phyloP scores from a whole-genome alignment of 2,329 filamentous ascomycete genomes.

The Chaetothyriales sp. region DNA sequence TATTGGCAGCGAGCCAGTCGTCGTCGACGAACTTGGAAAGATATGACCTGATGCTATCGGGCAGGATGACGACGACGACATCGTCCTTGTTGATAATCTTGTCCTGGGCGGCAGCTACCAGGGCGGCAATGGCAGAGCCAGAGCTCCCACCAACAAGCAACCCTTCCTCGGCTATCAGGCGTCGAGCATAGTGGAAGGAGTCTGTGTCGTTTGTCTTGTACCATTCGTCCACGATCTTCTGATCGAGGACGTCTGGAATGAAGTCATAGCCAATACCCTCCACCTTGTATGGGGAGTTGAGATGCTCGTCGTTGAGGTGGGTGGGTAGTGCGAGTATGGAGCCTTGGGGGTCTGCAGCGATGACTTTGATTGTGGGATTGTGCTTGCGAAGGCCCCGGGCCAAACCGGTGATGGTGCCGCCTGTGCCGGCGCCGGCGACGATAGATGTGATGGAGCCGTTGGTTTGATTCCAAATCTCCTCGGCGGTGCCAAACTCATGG shows the following conservation, averaged over 20 bases:
- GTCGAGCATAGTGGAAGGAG: slow-evolving; percentile 78
- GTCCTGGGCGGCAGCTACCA: slow-evolving; percentile 64
- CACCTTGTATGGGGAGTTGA: slow-evolving; percentile 85
- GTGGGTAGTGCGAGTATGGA: slow-evolving; percentile 80
- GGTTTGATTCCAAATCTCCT: slow-evolving; percentile 93
- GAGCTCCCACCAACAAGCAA: slow-evolving; percentile 86
- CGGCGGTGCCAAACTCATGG: slow-evolving; percentile 84
- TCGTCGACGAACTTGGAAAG: slow-evolving; percentile 97
- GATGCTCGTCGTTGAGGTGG: slow-evolving; percentile 61
- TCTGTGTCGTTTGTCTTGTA: slow-evolving; percentile 95
- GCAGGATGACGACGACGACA: slow-evolving; percentile 77
- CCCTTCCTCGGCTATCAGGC: slow-evolving; percentile 87
- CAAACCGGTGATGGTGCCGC: slow-evolving; percentile 86
- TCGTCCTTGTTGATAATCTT: slow-evolving; percentile 67
- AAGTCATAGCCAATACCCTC: slow-evolving; percentile 99
- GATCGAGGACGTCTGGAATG: slow-evolving; percentile 83
- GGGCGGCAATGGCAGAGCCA: slow-evolving; percentile 77
- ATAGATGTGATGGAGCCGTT: slow-evolving; percentile 78
- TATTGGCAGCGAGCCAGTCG: slow-evolving; percentile 95
- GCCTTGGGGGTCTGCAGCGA: slow-evolving; percentile 84
- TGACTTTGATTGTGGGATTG: slow-evolving; percentile 68
- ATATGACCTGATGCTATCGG: slow-evolving; percentile 94
- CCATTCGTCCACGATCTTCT: slow-evolving; percentile 72
- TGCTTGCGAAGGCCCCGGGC: slow-evolving; percentile 78
- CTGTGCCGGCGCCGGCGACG: slow-evolving; percentile 73